Base-by-base conservation (phyloP, 345 rosid species). In the Hypericum androsaemum region DNA sequence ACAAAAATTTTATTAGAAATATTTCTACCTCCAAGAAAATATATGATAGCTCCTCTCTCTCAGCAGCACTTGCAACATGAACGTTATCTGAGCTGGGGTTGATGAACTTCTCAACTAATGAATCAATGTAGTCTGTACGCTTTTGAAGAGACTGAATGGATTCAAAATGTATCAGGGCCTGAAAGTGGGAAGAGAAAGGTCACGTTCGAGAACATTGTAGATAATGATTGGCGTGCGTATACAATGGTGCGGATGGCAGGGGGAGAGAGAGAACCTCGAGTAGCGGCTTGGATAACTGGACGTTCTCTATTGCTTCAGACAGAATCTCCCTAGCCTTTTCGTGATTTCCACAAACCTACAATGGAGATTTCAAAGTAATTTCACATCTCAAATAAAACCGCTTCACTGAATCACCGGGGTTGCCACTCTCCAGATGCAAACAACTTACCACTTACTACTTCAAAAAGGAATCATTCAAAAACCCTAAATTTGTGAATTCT, bases 31-130 rank as follows among this genome's bases (percentile, higher is more conserved):
- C 97, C 67, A 88, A 64, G 76, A 75, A 88, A 60, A 88, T 80
- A 64, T 80, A 68, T 12, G 95, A 86, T n/a, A 88, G 59, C 60
- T 94, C 95, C 71, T 94, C 99, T 65, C 82, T 82, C 63, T 94
- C 99, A 14, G 77, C 61, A 36, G 71, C 54, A 74, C 67, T 78
- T 41, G 84, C 77, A 62, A 57, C 39, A 64, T 43, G 67, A 48
- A 61, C 53, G 65, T 53, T 68, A 54, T 94, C 92, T 11, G 79
- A 57, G 70, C 56, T 80, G 37, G 87, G 77, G 11, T 48, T 41
- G 46, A 94, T 64, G 62, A 88, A 76, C 69, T 79, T 94, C 12
- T 82, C 88, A 11, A 94, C 83, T 64, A 77, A 66, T 8, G 84
- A 68, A 47, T 79, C 94, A 49, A 94, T 64, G 69, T 77, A 82